These are phyloP conservation scores for Xylariaceae sp. DNA, from an alignment of 2,329 filamentous ascomycete genomes.

Conservation along the genomic window DNA sequence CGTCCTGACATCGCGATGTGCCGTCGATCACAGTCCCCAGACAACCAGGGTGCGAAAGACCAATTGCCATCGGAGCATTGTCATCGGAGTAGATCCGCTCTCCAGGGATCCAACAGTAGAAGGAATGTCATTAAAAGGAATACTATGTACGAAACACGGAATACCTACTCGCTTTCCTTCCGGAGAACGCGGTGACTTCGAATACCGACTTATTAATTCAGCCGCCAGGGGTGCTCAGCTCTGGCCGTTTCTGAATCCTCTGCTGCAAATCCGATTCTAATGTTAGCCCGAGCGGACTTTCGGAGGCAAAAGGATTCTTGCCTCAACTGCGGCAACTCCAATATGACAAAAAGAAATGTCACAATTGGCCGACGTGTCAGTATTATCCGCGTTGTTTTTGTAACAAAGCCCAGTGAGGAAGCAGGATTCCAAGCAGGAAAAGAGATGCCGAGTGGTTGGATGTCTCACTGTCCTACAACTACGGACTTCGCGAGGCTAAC, in stretches of 20 bases:
- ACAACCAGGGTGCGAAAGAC: conserved; percentile 4
- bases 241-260: conserved; percentile 21
- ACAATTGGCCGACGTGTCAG: not conserved
- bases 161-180: conserved; percentile 3
- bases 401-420: not conserved
- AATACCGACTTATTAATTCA: conserved; percentile 10
- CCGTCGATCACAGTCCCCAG: conserved; percentile 10
- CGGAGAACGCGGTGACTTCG: conserved; percentile 14
- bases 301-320: conserved; percentile 20
- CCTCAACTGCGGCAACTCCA: conserved; percentile 12
- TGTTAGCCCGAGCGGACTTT: conserved; percentile 23
- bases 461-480: not conserved
- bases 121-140: not conserved
- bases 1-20: conserved; percentile 4
- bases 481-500: not conserved
- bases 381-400: too few species aligned
- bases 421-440: not conserved
- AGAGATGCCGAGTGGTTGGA: not conserved
- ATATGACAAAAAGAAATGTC: conserved; percentile 6
- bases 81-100: not conserved
- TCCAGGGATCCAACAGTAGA: conserved; percentile 8
- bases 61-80: conserved; percentile 14
- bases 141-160: not conserved
- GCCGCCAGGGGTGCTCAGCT: conserved; percentile 10
- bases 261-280: conserved; percentile 25